Percentiles rank a stretch among this genome's conserved stretches.
Evolutionary conservation across 495 filamentous ascomycete genomes (phyloP).

Genomic region (Sphaerosporella brunnea): DNA sequence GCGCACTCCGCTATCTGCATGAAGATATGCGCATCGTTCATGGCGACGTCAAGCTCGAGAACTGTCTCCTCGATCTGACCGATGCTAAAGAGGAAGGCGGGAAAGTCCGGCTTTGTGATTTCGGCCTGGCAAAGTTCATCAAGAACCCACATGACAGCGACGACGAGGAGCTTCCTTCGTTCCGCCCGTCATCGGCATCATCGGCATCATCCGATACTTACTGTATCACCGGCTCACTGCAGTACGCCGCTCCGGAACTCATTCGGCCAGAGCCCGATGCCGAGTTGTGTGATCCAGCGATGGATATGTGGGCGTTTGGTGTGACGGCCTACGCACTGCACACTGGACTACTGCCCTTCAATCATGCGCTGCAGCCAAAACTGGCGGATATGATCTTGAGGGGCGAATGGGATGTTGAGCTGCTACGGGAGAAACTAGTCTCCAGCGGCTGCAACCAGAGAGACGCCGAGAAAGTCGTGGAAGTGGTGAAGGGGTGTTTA

Average conservation of each 20-base stretch:
- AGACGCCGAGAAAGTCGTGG: slow-evolving; percentile 30
- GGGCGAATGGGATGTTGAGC: slow-evolving; percentile 42
- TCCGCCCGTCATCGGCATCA: slow-evolving; percentile 4
- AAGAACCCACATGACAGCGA: slow-evolving; percentile 32
- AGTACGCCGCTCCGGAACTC: slow-evolving; percentile 20
- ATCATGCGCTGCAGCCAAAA: slow-evolving; percentile 41
- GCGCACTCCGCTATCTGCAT: slow-evolving; percentile 53
- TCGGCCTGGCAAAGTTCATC: slow-evolving; percentile 60
- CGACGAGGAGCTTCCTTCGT: slow-evolving; percentile 33
- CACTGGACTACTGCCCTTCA: slow-evolving; percentile 51
- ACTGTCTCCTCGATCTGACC: slow-evolving; percentile 50
- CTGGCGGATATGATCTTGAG: slow-evolving; percentile 42
- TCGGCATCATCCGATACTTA: slow-evolving; percentile 5
- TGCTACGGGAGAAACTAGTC: slow-evolving; percentile 26
- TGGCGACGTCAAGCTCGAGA: slow-evolving; percentile 61
- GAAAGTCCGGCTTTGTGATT: slow-evolving; percentile 51
- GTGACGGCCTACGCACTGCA: slow-evolving; percentile 46
- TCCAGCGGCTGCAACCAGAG: slow-evolving; percentile 21
- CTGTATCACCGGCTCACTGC: slow-evolving; percentile 14
- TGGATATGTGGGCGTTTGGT: slow-evolving; percentile 59
- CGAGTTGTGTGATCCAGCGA: slow-evolving; percentile 24
- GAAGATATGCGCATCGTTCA: slow-evolving; percentile 56
- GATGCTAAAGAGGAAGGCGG: slow-evolving; percentile 34
- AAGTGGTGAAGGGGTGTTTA: slow-evolving; percentile 27
- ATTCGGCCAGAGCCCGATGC: slow-evolving; percentile 2